Percentiles rank a stretch among this genome's conserved stretches.
These are phyloP conservation scores for Globisporangium carolinianum DNA, from an alignment of 352 stramenopile species.

Conservation along the genomic window DNA sequence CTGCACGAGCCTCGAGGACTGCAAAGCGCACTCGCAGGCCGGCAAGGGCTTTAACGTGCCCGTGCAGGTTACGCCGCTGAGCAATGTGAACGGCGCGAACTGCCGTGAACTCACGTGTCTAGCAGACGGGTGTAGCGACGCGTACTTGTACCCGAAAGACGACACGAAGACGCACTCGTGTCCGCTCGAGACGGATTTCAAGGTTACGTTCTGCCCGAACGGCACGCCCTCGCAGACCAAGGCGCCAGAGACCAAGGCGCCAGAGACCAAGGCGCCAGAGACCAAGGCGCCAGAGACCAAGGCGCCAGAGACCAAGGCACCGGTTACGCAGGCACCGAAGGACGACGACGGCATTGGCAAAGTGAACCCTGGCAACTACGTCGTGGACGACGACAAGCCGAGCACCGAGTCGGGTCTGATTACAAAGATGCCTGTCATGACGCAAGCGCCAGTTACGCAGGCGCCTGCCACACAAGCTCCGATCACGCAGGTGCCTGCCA, in stretches of 20 bases:
- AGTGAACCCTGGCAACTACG: conserved; percentile 12
- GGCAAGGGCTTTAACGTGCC: conserved; percentile 65
- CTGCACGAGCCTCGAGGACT: conserved; percentile 57
- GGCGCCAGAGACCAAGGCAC: not conserved
- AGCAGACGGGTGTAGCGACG: conserved; percentile 47
- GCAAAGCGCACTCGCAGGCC: conserved; percentile 34
- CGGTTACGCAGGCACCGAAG: conserved; percentile 6
- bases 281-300: conserved; percentile 2
- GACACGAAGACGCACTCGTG: conserved; percentile 74
- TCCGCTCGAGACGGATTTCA: conserved; percentile 46
- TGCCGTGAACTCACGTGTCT: conserved; percentile 55
- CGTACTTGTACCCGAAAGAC: conserved; percentile 65
- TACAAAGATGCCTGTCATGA: conserved; percentile 1
- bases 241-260: conserved; percentile 1
- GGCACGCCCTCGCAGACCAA: conserved; percentile 8
- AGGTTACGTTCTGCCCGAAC: conserved; percentile 59
- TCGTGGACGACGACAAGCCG: conserved; percentile 6
- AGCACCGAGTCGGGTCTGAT: conserved; percentile 4
- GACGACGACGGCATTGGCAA: conserved; percentile 10
- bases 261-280: not conserved
- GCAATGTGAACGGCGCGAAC: conserved; percentile 54
- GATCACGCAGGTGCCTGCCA: not conserved
- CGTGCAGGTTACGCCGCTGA: conserved; percentile 40
- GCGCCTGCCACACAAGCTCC: not conserved
- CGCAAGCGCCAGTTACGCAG: conserved; percentile 4